A percentile compares a stretch with the other conserved stretches of the same genome.
Evolutionary conservation across 306 rosid genomes (phyloP).

Genomic region (Citrullus colocynthis): DNA sequence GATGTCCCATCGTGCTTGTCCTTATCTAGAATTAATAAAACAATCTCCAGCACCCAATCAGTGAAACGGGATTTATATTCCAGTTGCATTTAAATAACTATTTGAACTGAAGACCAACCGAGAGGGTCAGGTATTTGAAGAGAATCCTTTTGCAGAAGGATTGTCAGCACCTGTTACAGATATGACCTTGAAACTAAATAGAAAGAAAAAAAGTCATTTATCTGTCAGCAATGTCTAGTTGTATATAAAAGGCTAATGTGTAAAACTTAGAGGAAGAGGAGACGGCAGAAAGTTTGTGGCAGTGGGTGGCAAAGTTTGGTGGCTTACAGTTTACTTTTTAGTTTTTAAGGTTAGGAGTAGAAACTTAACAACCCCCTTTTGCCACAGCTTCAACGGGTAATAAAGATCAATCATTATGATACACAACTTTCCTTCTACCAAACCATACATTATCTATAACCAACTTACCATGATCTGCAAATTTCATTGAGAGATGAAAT

Average conservation of each 20-base stretch:
- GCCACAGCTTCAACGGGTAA: background rate
- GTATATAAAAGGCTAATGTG: background rate
- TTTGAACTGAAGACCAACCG: background rate
- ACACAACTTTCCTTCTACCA: background rate
- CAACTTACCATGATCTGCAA: background rate
- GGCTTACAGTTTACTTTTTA: background rate
- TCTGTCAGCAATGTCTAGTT: background rate
- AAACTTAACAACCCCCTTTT: background rate
- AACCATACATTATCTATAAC: background rate
- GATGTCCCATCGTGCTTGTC: background rate
- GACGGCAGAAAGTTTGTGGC: background rate
- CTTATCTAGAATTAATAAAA: background rate
- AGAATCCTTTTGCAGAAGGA: background rate
- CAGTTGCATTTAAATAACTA: background rate
- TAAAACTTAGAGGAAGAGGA: background rate
- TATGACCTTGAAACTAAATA: background rate
- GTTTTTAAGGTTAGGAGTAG: background rate
- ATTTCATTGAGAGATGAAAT: slow-evolving; percentile 4
- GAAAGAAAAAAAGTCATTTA: background rate
- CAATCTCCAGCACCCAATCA: background rate
- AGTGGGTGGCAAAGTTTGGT: background rate
- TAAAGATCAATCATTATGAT: background rate
- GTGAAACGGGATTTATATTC: background rate
- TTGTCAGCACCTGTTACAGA: background rate
- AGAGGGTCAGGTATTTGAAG: background rate